Base-by-base conservation (phyloP, 805 yeast genomes). In the Suhomyces canberraensis region DNA sequence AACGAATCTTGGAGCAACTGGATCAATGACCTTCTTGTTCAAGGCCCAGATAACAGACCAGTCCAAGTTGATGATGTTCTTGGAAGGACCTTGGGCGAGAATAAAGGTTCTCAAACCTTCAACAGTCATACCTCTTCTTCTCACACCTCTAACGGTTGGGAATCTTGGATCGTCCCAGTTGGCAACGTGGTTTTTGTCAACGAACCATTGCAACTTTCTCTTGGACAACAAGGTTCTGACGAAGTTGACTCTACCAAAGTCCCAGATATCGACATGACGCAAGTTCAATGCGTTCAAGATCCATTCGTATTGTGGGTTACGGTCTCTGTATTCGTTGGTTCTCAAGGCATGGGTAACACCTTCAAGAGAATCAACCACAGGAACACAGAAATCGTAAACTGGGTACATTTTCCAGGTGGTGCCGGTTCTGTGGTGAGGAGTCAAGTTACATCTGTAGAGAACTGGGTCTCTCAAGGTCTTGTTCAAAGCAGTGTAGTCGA, bases 111-210 rank as follows among this genome's bases (percentile, higher is more conserved):
- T 80, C 63, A 93, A 79, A 48, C 98, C 99, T 71, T 93, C 97
- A 46, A 93, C 95, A 26, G 96, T 81, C 99, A 93, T 93, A 73
- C 99, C 99, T 73, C 99, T 85, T 76, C 98, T 83, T 74, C 97
- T 87, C 36, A 91, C 96, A 73, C 99, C 99, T 66, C 98, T 83
- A 26, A 93, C 96, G 31, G 99, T 93, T 51, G 99, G 99, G 88
- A 93, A 93, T 65, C 99, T 79, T 52, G 99, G 98, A 65, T 93
- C 99, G 58, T 93, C 97, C 99, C 99, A 93, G 69, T 88, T 89
- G 16, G 76, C 55, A 41, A 93, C 99, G 52, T 83, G 73, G 29
- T 78, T 71, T 63, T 87, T 84, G 72, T 93, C 98, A 45, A 93
- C 98, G 66, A 93, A 89, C 98, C 98, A 93, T 72, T 95, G 98